phyloP scores from a whole-genome alignment of 176 grass and related monocot genomes.

The Oryza rufipogon region DNA sequence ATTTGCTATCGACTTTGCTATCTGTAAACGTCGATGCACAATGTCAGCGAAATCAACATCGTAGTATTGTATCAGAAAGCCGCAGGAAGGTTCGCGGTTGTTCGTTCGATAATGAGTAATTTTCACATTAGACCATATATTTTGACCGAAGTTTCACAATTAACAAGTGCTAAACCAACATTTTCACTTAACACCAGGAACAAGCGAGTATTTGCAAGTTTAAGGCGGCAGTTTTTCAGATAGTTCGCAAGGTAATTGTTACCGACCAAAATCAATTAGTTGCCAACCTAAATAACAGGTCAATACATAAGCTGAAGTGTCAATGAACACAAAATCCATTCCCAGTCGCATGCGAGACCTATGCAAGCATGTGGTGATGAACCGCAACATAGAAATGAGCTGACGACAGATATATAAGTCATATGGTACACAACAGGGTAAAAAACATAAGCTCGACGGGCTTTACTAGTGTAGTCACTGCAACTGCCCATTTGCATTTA shows the following conservation, averaged over 20 bases:
- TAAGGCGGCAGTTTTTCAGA: neutral
- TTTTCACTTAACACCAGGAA: too few species aligned
- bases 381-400: neutral
- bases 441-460: neutral
- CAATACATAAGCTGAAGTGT: neutral
- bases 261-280: neutral
- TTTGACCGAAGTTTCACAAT: too few species aligned
- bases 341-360: conserved; percentile 7
- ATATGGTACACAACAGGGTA: neutral
- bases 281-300: neutral
- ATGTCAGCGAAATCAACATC: too few species aligned
- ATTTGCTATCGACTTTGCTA: too few species aligned
- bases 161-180: too few species aligned
- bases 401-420: neutral
- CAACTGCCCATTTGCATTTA: neutral
- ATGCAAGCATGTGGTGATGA: conserved; percentile 14
- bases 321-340: neutral
- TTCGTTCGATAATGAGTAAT: too few species aligned
- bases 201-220: neutral
- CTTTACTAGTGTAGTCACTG: neutral
- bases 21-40: too few species aligned
- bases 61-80: too few species aligned
- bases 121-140: too few species aligned
- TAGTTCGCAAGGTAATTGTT: neutral
- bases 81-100: too few species aligned